Percentiles rank a stretch among this genome's conserved stretches.
Evolutionary conservation across 129 eudicot genomes (phyloP).

Genomic region (Calendula officinalis): DNA sequence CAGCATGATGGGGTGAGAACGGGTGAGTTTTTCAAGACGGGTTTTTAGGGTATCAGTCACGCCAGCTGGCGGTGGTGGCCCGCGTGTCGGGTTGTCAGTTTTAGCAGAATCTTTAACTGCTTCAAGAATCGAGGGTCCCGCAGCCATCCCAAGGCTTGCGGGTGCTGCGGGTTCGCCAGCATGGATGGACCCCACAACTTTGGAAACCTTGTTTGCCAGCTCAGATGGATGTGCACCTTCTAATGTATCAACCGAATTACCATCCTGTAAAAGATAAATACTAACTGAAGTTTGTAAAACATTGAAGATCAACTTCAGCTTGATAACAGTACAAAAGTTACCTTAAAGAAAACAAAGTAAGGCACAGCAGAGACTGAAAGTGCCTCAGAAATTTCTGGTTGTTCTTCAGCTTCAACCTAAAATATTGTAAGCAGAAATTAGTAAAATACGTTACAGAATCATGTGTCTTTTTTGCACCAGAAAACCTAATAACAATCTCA

Average conservation of each 20-base stretch:
- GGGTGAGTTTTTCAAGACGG: constrained; percentile 61
- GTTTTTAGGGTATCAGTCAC: constrained; percentile 39
- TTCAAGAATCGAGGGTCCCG: constrained; percentile 79
- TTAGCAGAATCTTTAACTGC: constrained; percentile 64
- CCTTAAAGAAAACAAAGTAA: constrained; percentile 82
- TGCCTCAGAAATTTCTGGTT: constrained; percentile 96
- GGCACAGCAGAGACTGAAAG: constrained; percentile 97
- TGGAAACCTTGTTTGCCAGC: constrained; percentile 88
- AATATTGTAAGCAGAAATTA: not conserved
- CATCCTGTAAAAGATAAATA: constrained; percentile 44
- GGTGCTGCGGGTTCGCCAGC: constrained; percentile 91
- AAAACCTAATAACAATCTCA: not conserved
- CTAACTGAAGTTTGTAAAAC: not conserved
- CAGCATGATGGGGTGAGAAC: constrained; percentile 79
- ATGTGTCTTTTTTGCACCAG: not conserved
- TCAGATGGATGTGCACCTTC: constrained; percentile 94
- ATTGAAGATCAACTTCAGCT: too few species aligned
- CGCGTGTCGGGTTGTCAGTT: constrained; percentile 43
- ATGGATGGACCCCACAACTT: constrained; percentile 70
- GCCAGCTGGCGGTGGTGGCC: constrained; percentile 32
- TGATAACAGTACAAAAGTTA: constrained; percentile 10
- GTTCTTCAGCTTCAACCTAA: constrained; percentile 98
- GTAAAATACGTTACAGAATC: not conserved
- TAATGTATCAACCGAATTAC: constrained; percentile 76
- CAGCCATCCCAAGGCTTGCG: constrained; percentile 97